Percentiles rank a stretch among this genome's conserved stretches.
Evolutionary conservation across 2,329 filamentous ascomycete species (phyloP).

Genomic region (Herpomyces periplanetae): DNA sequence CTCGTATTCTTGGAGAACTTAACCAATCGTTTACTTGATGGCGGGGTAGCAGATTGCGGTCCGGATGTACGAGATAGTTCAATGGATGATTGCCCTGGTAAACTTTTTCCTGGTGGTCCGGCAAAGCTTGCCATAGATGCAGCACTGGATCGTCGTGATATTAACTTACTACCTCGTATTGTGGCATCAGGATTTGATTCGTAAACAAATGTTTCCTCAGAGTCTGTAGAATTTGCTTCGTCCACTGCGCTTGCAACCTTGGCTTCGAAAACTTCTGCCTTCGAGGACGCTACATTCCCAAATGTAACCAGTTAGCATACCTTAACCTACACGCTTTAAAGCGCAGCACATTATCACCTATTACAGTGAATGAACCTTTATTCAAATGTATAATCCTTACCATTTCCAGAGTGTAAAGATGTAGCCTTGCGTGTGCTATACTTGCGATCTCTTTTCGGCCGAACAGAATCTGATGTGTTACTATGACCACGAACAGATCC

Average conservation of each 20-base stretch:
- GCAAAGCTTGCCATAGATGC: conserved; percentile 35
- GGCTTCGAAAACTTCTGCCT: conserved; percentile 90
- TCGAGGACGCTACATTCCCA: conserved; percentile 31
- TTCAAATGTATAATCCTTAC: conserved; percentile 13
- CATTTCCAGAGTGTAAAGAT: conserved; percentile 25
- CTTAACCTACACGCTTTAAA: conserved; percentile 4
- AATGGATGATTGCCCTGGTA: conserved; percentile 21
- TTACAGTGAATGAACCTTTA: conserved; percentile 6
- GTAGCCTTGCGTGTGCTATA: conserved; percentile 33
- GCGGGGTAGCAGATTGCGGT: conserved; percentile 19
- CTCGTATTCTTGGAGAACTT: conserved; percentile 24
- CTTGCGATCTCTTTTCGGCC: conserved; percentile 72
- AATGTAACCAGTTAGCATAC: too few relatives aligned
- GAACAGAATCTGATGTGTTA: conserved; percentile 64
- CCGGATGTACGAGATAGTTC: conserved; percentile 21
- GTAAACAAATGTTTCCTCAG: conserved; percentile 93
- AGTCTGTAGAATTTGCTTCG: conserved; percentile 80
- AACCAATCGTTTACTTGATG: conserved; percentile 82
- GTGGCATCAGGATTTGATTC: conserved; percentile 54
- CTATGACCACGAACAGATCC: conserved; percentile 31
- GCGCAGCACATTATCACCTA: conserved; percentile 5
- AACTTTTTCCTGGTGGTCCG: conserved; percentile 14
- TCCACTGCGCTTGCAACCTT: conserved; percentile 86
- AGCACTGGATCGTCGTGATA: conserved; percentile 75
- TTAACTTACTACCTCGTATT: conserved; percentile 18